These are phyloP conservation scores for Fonsecaea erecta DNA, from an alignment of 2,329 filamentous ascomycete species.

Conservation along the genomic window DNA sequence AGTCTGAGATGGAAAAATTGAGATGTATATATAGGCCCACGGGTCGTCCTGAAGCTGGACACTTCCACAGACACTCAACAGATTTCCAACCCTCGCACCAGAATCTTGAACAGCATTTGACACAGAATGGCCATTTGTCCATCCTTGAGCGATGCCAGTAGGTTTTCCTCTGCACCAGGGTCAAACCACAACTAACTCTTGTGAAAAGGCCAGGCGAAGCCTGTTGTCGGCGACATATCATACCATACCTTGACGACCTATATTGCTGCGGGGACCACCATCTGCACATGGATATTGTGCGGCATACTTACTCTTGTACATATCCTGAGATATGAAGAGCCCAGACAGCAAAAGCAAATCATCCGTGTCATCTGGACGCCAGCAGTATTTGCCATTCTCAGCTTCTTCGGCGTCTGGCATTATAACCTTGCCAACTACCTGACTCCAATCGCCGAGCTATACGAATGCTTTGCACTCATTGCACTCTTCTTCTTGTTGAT, in stretches of 20 bases:
- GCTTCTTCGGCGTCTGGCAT: constrained; percentile 2
- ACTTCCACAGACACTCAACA: not conserved
- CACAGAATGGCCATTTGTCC: not conserved
- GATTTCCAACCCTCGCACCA: not conserved
- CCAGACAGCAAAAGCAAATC: not conserved
- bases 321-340: not conserved
- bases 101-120: not conserved
- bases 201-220: not conserved
- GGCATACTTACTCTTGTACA: not conserved
- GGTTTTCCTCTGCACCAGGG: not conserved
- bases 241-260: constrained; percentile 1
- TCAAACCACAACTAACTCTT: not conserved
- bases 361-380: not conserved
- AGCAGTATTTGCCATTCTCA: not conserved
- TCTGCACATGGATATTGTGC: not conserved
- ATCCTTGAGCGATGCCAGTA: not conserved
- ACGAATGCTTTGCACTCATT: not conserved
- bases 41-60: not conserved
- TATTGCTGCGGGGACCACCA: not conserved
- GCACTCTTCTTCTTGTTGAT: not conserved
- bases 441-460: not conserved
- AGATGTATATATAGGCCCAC: not conserved
- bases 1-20: not conserved
- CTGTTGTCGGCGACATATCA: not conserved
- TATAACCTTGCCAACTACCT: constrained; percentile 1